Evolutionary conservation across 2,329 filamentous ascomycete species (phyloP).

Genomic region (Monilinia polystroma): DNA sequence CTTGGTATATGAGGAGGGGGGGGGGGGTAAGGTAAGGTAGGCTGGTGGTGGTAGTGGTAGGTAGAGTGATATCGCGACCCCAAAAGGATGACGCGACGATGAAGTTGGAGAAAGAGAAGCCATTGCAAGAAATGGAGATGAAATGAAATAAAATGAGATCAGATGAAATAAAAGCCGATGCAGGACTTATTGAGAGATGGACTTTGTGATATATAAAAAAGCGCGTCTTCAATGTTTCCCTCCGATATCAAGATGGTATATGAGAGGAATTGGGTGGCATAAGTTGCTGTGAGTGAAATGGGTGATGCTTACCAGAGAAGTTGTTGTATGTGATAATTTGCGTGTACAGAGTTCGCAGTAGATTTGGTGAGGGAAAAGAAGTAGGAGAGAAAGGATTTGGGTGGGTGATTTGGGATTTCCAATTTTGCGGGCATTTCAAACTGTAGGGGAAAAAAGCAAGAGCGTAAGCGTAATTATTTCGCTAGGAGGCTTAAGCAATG

Average conservation of each 20-base stretch:
- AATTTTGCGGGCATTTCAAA: conserved; percentile 16
- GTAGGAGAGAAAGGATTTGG: conserved; percentile 14
- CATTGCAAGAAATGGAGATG: not conserved
- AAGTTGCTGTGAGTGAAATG: not conserved
- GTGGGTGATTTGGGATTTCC: conserved; percentile 11
- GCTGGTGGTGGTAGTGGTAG: too few relatives aligned
- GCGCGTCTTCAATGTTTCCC: not conserved
- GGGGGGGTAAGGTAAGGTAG: too few relatives aligned
- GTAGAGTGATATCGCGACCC: conserved; percentile 13
- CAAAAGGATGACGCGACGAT: conserved; percentile 12
- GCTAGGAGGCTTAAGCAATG: not conserved
- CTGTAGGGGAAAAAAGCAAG: conserved; percentile 15
- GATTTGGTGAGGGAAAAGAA: conserved; percentile 22
- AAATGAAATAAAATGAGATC: not conserved
- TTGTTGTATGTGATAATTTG: conserved; percentile 14
- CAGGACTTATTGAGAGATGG: not conserved
- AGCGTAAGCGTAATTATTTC: too few relatives aligned
- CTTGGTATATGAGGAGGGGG: not conserved
- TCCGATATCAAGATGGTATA: not conserved
- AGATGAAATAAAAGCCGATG: not conserved
- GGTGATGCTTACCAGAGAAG: conserved; percentile 11
- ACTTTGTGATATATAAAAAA: conserved; percentile 7
- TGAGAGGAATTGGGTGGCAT: not conserved
- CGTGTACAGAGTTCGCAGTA: conserved; percentile 16
- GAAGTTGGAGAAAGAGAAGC: conserved; percentile 19